phyloP scores from a whole-genome alignment of 805 yeast species.

The Starmerella vaccinii region DNA sequence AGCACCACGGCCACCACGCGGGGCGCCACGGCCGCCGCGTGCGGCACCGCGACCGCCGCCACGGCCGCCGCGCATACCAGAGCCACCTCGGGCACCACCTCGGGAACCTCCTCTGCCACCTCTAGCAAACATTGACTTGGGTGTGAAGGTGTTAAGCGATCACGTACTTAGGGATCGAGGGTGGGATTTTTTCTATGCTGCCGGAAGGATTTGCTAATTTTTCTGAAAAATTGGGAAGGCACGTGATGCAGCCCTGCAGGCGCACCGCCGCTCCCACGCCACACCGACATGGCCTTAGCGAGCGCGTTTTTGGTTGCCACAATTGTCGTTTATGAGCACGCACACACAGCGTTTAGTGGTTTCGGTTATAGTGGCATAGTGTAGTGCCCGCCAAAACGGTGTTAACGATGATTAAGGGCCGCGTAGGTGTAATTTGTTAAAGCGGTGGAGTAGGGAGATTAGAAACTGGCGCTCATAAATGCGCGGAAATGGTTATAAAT shows the following conservation, averaged over 20 bases:
- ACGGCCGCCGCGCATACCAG: slow-evolving; percentile 34
- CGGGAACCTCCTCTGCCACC: slow-evolving; percentile 44
- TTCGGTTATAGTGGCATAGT: no score
- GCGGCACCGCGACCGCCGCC: slow-evolving; percentile 45
- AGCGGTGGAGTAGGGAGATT: no score
- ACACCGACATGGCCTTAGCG: neutral
- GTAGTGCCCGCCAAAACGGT: no score
- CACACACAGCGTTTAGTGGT: no score
- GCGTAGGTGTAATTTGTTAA: no score
- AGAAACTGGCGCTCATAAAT: no score
- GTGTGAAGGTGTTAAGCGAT: slow-evolving; percentile 3
- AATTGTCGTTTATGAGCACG: no score
- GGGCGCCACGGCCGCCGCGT: slow-evolving; percentile 45
- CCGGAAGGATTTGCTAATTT: slow-evolving; percentile 4
- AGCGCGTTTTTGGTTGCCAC: neutral
- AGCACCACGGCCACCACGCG: slow-evolving; percentile 41
- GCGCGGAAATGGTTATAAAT: no score
- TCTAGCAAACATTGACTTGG: slow-evolving; percentile 6
- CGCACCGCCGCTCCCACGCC: neutral
- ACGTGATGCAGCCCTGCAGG: neutral
- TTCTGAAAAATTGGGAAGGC: slow-evolving; percentile 3
- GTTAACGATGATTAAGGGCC: no score
- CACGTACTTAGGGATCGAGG: slow-evolving; percentile 3
- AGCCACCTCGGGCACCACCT: slow-evolving; percentile 38
- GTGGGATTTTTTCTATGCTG: neutral